Evolutionary conservation across 306 rosid genomes (phyloP), one percentile per base, ranked within the genome.

Genomic region (Purshia tridentata): DNA sequence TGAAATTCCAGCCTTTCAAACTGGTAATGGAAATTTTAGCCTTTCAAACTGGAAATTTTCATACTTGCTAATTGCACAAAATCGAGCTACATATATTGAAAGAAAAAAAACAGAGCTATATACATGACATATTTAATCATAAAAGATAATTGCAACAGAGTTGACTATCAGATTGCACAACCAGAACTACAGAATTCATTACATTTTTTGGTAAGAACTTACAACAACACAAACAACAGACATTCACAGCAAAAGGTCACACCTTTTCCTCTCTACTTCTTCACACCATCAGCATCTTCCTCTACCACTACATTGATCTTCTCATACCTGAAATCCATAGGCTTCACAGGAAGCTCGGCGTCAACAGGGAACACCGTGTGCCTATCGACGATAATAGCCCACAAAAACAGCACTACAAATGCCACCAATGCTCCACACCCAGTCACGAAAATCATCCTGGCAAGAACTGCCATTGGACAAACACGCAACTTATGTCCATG

Each of bases 261-360:
- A 18, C 74, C 65, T 49, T 77, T 22, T 62, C 39, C 13, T 14
- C 52, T 39, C 51, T 79, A 67, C 20, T 54, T 47, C 73, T 69
- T 62, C 20, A 40, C 52, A 48, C 47, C 81, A 3, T 44, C 29
- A 5, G 42, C 50, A 51, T 70, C 84, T 47, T 85, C 80, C 73
- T 85, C 92, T 71, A 87, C 89, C 65, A 89, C 80, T 37, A 91
- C 91, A 68, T 81, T 76, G 73, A 91, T 82, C 73, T 86, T 87
- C 57, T 91, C 88, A 55, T 91, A 91, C 87, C 79, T 86, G 75
- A 84, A 65, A 72, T 79, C 90, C 2, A 20, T 35, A 75, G 80
- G 42, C 44, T 86, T 70, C 50, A 60, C 67, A 11, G 81, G 72
- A 16, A 80, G 48, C 78, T 73, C 84, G 9, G 18, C 69, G n/a